Conservation (phyloP, 805 yeast genomes). For the Cephaloascus fragrans region DNA sequence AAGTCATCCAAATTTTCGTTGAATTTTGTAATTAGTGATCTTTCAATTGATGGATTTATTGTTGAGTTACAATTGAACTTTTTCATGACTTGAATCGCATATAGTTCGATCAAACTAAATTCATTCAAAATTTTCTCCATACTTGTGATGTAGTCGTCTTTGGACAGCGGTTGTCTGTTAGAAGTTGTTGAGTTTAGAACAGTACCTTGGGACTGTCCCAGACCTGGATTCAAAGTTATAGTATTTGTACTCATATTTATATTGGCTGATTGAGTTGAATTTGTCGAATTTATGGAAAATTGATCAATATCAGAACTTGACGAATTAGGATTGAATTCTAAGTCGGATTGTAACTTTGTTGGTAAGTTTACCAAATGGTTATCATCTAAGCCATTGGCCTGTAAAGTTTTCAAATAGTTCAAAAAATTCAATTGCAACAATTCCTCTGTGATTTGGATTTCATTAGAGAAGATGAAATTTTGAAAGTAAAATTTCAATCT, state of each 20-base stretch:
- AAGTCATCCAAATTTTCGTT: conserved; percentile 7
- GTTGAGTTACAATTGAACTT: conserved; percentile 22
- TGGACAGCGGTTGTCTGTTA: too few species aligned
- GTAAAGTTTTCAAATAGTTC: neutral
- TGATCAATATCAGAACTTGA: too few species aligned
- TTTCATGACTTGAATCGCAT: conserved; percentile 23
- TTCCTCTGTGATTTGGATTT: neutral
- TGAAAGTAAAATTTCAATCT: neutral
- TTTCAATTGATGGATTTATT: conserved; percentile 15
- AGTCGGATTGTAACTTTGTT: neutral
- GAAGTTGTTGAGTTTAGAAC: too few species aligned
- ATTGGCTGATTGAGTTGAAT: neutral
- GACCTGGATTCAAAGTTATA: too few species aligned
- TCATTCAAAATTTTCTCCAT: conserved; percentile 9
- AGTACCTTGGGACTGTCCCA: too few species aligned
- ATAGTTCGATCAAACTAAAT: conserved; percentile 26
- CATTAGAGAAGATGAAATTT: neutral
- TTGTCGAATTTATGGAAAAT: neutral
- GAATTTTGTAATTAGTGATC: conserved; percentile 11
- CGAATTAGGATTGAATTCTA: too few species aligned
- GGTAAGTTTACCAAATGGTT: neutral
- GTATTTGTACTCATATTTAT: too few species aligned
- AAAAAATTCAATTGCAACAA: neutral
- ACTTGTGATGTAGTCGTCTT: neutral
- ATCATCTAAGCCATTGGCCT: neutral